Evolutionary conservation across 1,284 basidiomycete species (phyloP).

Genomic region (Malassezia sympodialis): DNA sequence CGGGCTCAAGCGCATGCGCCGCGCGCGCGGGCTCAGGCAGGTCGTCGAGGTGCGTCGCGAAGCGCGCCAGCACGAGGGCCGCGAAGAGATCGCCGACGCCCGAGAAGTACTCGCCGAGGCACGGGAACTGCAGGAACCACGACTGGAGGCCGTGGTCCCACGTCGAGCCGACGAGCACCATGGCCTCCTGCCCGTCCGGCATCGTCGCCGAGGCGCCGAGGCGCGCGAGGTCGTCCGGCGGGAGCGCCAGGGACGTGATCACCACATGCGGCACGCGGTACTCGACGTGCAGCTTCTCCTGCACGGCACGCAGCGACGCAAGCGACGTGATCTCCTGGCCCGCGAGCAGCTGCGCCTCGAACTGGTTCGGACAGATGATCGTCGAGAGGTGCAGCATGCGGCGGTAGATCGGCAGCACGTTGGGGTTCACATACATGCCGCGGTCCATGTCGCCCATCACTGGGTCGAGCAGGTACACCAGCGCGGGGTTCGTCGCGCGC

Average conservation of each 20-base stretch:
- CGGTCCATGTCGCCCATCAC: conserved; percentile 53
- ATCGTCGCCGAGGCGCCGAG: conserved; percentile 23
- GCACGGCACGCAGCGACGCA: conserved; percentile 59
- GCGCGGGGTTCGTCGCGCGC: conserved; percentile 53
- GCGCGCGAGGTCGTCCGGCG: conserved; percentile 21
- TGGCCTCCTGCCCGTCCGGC: conserved; percentile 24
- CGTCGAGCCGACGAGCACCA: conserved; percentile 48
- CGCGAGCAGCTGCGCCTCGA: conserved; percentile 68
- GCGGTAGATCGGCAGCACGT: conserved; percentile 80
- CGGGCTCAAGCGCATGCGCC: background rate
- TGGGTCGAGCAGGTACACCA: conserved; percentile 76
- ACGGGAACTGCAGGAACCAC: conserved; percentile 65
- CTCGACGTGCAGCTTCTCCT: conserved; percentile 63
- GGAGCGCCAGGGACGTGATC: conserved; percentile 67
- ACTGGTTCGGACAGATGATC: conserved; percentile 95
- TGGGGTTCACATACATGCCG: conserved; percentile 69
- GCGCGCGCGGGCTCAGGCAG: conserved; percentile 7
- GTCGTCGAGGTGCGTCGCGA: conserved; percentile 38
- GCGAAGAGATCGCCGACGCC: conserved; percentile 97
- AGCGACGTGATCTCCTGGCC: conserved; percentile 56
- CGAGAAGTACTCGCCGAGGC: conserved; percentile 81
- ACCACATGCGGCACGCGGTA: conserved; percentile 75
- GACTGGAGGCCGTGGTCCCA: conserved; percentile 19
- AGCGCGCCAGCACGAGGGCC: conserved; percentile 78
- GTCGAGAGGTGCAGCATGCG: conserved; percentile 67